These are phyloP conservation scores for Eragrostis tef DNA, from an alignment of 202 grass and related monocot species.

Conservation along the genomic window DNA sequence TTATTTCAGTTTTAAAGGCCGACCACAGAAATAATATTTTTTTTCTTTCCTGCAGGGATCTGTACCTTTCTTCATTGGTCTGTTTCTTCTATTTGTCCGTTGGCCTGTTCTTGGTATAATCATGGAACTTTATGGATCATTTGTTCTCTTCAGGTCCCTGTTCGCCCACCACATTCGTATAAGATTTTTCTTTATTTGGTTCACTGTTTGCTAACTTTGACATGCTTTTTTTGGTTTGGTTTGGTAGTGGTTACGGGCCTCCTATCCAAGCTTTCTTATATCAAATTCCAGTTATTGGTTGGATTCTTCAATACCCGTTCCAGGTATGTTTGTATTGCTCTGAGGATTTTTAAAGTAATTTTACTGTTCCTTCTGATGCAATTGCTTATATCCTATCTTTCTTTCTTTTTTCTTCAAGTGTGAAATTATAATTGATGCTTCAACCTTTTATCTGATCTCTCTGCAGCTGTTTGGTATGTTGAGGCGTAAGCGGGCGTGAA, in stretches of 20 bases:
- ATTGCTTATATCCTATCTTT: not conserved
- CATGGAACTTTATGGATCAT: constrained; percentile 85
- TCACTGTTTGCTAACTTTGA: constrained; percentile 26
- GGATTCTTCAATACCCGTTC: constrained; percentile 82
- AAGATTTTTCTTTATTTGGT: constrained; percentile 26
- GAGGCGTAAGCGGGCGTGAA: constrained; percentile 67
- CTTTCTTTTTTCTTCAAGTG: constrained; percentile 7
- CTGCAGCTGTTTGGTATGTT: constrained; percentile 68
- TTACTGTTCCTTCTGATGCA: not conserved
- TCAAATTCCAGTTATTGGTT: constrained; percentile 92
- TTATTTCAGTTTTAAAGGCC: constrained; percentile 11
- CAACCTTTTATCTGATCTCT: constrained; percentile 37
- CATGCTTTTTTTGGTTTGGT: not conserved
- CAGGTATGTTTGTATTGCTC: constrained; percentile 48
- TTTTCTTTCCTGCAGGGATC: constrained; percentile 62
- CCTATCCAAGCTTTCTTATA: constrained; percentile 85
- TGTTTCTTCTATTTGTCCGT: constrained; percentile 91
- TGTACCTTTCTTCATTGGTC: constrained; percentile 83
- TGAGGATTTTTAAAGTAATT: too few species aligned
- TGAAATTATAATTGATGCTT: constrained; percentile 45
- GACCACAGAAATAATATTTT: constrained; percentile 23
- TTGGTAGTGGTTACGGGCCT: constrained; percentile 73
- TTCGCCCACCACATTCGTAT: constrained; percentile 27
- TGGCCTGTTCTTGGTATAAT: constrained; percentile 91
- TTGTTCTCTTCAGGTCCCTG: constrained; percentile 91